phyloP scores from a whole-genome alignment of 176 grass and related monocot species.

The Carex scoparia region DNA sequence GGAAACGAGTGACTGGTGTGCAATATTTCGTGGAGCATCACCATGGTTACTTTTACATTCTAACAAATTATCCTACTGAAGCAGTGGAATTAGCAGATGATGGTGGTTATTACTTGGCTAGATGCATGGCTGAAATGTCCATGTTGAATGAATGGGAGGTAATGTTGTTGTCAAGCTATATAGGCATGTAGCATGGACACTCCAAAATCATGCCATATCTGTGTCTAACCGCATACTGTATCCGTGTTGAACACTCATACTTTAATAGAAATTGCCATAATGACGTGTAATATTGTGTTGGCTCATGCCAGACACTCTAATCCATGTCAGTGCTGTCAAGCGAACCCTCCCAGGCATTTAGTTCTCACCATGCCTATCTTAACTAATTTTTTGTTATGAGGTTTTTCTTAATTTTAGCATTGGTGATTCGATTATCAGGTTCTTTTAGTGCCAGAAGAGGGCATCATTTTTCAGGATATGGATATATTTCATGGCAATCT shows the following conservation, averaged over 20 bases:
- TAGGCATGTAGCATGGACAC: not conserved
- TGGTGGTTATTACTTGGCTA: constrained; percentile 66
- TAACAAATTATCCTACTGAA: constrained; percentile 70
- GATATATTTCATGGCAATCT: constrained; percentile 81
- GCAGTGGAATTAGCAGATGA: constrained; percentile 31
- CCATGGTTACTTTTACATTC: constrained; percentile 86
- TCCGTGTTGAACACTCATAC: not conserved
- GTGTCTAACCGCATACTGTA: not conserved
- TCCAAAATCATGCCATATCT: not conserved
- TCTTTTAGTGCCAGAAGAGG: constrained; percentile 49
- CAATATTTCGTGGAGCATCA: constrained; percentile 99
- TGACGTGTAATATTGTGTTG: not conserved
- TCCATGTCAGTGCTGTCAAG: not conserved
- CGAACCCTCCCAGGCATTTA: not conserved
- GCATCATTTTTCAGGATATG: constrained; percentile 73
- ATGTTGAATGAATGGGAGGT: constrained; percentile 81
- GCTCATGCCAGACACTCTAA: not conserved
- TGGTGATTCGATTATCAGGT: constrained; percentile 42
- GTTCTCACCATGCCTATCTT: not conserved
- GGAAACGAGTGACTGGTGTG: constrained; percentile 58
- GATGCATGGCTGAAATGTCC: constrained; percentile 66
- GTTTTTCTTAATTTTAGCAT: not conserved
- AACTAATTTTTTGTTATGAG: not conserved
- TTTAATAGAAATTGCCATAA: not conserved
- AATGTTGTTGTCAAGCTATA: not conserved